Conservation (phyloP, 2,329 filamentous ascomycete species). For the Alternaria metachromatica region DNA sequence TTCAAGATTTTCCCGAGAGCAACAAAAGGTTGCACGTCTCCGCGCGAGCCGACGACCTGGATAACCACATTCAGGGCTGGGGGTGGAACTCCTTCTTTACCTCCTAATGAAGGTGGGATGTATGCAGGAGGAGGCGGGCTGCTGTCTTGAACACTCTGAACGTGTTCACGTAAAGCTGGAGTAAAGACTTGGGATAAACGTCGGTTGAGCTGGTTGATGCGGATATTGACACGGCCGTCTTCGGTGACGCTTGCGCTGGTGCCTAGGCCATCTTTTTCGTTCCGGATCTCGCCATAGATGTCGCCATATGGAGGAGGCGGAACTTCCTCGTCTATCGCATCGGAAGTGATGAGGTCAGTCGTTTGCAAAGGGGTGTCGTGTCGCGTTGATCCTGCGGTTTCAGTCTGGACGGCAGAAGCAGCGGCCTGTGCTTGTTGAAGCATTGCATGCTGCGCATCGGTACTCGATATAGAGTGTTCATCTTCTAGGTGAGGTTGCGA, state of each 20-base stretch:
- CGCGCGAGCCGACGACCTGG: conserved; percentile 61
- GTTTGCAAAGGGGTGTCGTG: conserved; percentile 28
- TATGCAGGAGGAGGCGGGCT: conserved; percentile 3
- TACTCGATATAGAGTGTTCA: conserved; percentile 17
- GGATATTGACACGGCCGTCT: conserved; percentile 39
- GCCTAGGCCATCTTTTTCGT: conserved; percentile 39
- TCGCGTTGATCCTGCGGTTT: conserved; percentile 4
- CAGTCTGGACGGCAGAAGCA: conserved; percentile 23
- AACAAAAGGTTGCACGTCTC: conserved; percentile 67
- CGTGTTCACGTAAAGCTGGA: conserved; percentile 19
- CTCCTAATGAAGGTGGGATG: conserved; percentile 11
- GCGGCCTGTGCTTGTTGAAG: conserved; percentile 40
- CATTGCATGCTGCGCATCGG: conserved; percentile 32
- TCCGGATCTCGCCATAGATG: conserved; percentile 38
- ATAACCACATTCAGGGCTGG: conserved; percentile 60
- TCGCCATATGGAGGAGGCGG: conserved; percentile 43
- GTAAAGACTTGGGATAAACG: conserved; percentile 30
- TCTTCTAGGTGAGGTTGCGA: conserved; percentile 3
- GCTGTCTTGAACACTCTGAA: conserved; percentile 18
- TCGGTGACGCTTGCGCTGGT: conserved; percentile 55
- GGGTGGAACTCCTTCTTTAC: conserved; percentile 1
- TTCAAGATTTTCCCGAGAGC: conserved; percentile 60
- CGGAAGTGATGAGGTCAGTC: conserved; percentile 25
- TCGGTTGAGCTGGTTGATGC: conserved; percentile 30
- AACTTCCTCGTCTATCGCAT: conserved; percentile 28